Evolutionary conservation across 2,329 filamentous ascomycete species (phyloP).

Genomic region (Pseudodiploospora longispora): DNA sequence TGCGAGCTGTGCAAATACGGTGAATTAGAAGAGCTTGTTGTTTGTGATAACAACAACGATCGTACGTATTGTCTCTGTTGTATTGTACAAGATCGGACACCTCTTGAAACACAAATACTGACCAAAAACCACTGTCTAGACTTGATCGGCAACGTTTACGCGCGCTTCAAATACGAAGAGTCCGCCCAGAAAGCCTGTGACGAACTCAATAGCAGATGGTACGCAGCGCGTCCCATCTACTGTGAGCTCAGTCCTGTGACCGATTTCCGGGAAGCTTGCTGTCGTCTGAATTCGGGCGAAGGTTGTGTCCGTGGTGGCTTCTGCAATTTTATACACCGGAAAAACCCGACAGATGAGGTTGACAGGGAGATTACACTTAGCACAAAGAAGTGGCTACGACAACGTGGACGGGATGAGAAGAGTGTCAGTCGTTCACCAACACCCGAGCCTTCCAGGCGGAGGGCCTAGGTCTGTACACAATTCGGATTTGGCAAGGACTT

Average conservation of each 20-base stretch:
- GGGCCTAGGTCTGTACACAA: constrained; percentile 41
- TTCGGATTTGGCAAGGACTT: constrained; percentile 1
- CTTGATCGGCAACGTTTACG: constrained; percentile 97
- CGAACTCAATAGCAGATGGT: constrained; percentile 90
- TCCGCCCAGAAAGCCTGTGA: constrained; percentile 89
- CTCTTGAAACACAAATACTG: neutral
- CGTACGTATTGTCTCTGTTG: constrained; percentile 45
- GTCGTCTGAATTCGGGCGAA: constrained; percentile 86
- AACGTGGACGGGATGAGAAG: constrained; percentile 73
- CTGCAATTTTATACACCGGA: constrained; percentile 99
- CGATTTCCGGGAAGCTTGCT: constrained; percentile 96
- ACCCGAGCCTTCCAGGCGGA: constrained; percentile 71
- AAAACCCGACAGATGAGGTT: constrained; percentile 83
- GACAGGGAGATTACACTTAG: constrained; percentile 78
- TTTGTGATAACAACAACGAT: constrained; percentile 99
- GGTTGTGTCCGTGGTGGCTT: constrained; percentile 94
- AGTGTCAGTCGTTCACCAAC: constrained; percentile 77
- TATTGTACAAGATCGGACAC: neutral
- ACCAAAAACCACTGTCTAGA: constrained; percentile 40
- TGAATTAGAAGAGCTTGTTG: constrained; percentile 93
- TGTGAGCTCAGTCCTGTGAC: constrained; percentile 96
- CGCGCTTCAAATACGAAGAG: constrained; percentile 99
- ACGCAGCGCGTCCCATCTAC: constrained; percentile 93
- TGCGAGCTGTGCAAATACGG: constrained; percentile 99
- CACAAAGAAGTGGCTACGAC: constrained; percentile 94